phyloP scores from a whole-genome alignment of 1,284 basidiomycete species.

The Ganoderma resinaceum region DNA sequence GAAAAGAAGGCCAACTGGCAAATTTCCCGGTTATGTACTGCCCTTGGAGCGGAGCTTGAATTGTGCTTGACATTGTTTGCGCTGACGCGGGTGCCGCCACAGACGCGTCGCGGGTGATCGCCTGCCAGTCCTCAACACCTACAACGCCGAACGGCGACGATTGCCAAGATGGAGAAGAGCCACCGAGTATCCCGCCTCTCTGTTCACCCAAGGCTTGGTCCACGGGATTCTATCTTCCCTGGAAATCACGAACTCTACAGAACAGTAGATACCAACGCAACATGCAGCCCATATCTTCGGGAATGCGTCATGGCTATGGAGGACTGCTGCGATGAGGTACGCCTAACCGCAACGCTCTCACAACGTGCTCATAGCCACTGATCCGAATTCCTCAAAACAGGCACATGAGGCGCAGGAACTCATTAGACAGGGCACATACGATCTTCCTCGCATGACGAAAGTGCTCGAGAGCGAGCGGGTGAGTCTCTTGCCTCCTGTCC shows the following conservation, averaged over 20 bases:
- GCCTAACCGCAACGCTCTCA: slow-evolving; percentile 36
- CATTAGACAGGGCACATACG: slow-evolving; percentile 71
- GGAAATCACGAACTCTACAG: slow-evolving; percentile 65
- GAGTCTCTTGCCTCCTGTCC: slow-evolving; percentile 19
- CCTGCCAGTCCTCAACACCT: not conserved
- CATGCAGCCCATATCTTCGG: slow-evolving; percentile 71
- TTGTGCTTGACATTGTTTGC: slow-evolving; percentile 28
- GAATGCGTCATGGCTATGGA: slow-evolving; percentile 79
- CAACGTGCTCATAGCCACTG: not conserved
- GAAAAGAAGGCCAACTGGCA: slow-evolving; percentile 24
- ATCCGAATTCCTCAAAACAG: slow-evolving; percentile 42
- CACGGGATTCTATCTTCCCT: slow-evolving; percentile 72
- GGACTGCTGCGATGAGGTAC: slow-evolving; percentile 76
- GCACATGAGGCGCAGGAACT: slow-evolving; percentile 70
- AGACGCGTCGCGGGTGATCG: slow-evolving; percentile 35
- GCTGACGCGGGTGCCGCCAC: slow-evolving; percentile 32
- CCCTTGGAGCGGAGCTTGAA: slow-evolving; percentile 37
- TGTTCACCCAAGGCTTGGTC: slow-evolving; percentile 54
- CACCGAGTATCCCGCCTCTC: slow-evolving; percentile 63
- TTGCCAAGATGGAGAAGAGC: slow-evolving; percentile 31
- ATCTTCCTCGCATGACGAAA: slow-evolving; percentile 71
- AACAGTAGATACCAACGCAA: slow-evolving; percentile 59
- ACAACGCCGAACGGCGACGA: not conserved
- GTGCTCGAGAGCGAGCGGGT: slow-evolving; percentile 72
- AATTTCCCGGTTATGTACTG: slow-evolving; percentile 38